Evolutionary conservation across 2,329 filamentous ascomycete genomes (phyloP).

Genomic region (Calonectria montana): DNA sequence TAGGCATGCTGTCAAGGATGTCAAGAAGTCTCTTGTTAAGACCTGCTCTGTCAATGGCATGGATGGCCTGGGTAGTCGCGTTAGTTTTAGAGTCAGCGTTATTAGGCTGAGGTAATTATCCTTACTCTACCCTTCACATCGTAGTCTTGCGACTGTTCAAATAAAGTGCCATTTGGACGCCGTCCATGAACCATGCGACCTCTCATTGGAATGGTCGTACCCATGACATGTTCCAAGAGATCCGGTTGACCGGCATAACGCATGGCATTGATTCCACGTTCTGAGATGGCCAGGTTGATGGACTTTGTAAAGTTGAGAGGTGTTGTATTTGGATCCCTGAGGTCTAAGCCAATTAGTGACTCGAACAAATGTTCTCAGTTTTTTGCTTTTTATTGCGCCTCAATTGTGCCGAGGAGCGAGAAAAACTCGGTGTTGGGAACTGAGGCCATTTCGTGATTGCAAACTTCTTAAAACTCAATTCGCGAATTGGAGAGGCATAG

Average conservation of each 20-base stretch:
- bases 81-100: constrained; percentile 16
- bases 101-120: constrained; percentile 31
- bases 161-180: constrained; percentile 72
- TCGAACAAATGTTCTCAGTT: constrained; percentile 20
- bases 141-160: constrained; percentile 88
- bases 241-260: constrained; percentile 73
- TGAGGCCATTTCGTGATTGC: background rate
- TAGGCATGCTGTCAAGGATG: constrained; percentile 83
- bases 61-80: constrained; percentile 72
- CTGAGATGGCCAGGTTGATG: constrained; percentile 96
- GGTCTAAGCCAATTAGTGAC: constrained; percentile 68
- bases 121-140: constrained; percentile 87
- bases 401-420: background rate
- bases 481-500: constrained; percentile 3
- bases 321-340: constrained; percentile 83
- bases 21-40: constrained; percentile 89
- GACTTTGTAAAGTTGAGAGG: constrained; percentile 97
- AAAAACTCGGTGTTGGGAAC: background rate
- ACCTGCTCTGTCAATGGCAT: constrained; percentile 84
- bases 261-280: constrained; percentile 92
- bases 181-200: constrained; percentile 95
- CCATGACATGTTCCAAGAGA: constrained; percentile 79
- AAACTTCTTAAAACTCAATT: constrained; percentile 13
- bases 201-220: constrained; percentile 88
- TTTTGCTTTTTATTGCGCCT: background rate